phyloP scores from a whole-genome alignment of 768 basidiomycete genomes.

The Suillus placidus region DNA sequence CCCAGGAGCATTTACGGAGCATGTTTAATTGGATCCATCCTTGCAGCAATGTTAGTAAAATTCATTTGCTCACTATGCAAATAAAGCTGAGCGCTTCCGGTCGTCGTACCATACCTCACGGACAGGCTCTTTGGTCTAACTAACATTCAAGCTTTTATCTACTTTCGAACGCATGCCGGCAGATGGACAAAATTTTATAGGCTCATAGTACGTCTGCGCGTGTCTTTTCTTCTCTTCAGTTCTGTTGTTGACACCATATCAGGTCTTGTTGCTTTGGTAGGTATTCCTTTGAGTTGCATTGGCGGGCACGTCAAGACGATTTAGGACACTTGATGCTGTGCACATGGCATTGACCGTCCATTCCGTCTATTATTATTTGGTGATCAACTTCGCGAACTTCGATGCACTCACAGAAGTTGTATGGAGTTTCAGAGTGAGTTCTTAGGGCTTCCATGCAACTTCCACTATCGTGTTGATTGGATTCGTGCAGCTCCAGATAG shows the following conservation, averaged over 20 bases:
- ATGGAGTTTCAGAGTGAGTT: conserved; percentile 24
- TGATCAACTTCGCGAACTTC: conserved; percentile 37
- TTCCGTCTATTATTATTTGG: conserved; percentile 39
- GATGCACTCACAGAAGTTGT: conserved; percentile 26
- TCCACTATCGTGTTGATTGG: not conserved
- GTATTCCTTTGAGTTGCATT: not conserved
- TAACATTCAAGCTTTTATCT: conserved; percentile 8
- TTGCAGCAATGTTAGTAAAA: not conserved
- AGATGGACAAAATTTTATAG: not conserved
- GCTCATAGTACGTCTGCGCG: not conserved
- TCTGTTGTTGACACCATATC: not conserved
- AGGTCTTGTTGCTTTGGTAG: conserved; percentile 16
- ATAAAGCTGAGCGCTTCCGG: not conserved
- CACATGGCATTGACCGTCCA: conserved; percentile 39
- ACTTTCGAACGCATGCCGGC: conserved; percentile 2
- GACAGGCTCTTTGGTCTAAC: conserved; percentile 11
- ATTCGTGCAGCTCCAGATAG: not conserved
- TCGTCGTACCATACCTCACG: not conserved
- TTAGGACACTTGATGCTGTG: conserved; percentile 39
- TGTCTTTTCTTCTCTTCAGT: not conserved
- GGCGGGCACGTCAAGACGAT: not conserved
- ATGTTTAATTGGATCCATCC: not conserved
- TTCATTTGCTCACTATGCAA: not conserved
- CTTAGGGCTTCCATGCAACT: not conserved
- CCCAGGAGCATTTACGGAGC: not conserved